phyloP scores from a whole-genome alignment of 1,284 basidiomycete species.

The Sparassis latifolia region DNA sequence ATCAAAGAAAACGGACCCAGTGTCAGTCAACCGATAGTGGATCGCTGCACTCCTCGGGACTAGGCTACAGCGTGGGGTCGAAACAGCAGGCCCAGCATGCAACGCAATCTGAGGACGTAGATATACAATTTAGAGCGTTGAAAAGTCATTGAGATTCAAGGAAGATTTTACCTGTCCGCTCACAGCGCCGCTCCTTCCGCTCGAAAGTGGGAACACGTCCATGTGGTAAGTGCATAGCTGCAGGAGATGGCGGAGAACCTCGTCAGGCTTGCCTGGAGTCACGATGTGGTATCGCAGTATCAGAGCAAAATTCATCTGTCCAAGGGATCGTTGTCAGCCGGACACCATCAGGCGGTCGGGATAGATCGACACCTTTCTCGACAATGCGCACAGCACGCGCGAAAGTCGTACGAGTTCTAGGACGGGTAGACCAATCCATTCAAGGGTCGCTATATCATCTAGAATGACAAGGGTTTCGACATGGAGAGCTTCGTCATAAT shows the following conservation, averaged over 20 bases:
- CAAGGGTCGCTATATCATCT: conserved; percentile 57
- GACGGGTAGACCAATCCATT: conserved; percentile 57
- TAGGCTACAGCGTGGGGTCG: conserved; percentile 29
- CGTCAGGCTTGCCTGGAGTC: conserved; percentile 47
- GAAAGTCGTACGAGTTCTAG: conserved; percentile 46
- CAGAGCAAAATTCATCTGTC: conserved; percentile 43
- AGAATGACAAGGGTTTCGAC: conserved; percentile 45
- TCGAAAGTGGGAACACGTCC: conserved; percentile 61
- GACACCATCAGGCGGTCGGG: too few species aligned
- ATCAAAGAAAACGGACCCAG: conserved; percentile 58
- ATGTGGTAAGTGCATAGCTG: conserved; percentile 59
- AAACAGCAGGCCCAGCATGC: conserved; percentile 45
- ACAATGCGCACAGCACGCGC: conserved; percentile 50
- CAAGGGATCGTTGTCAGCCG: neutral
- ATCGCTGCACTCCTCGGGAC: conserved; percentile 49
- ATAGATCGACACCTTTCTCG: conserved; percentile 40
- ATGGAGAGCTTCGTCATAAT: neutral
- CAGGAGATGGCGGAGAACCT: conserved; percentile 47
- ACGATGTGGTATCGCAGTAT: conserved; percentile 58
- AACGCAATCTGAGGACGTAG: conserved; percentile 45
- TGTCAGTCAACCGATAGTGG: conserved; percentile 65
- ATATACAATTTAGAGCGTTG: neutral
- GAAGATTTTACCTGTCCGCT: conserved; percentile 58
- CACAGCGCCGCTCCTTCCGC: conserved; percentile 66
- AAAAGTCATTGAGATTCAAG: neutral